phyloP scores from a whole-genome alignment of 2,329 filamentous ascomycete genomes.

The Ploettnerulaceae sp. region DNA sequence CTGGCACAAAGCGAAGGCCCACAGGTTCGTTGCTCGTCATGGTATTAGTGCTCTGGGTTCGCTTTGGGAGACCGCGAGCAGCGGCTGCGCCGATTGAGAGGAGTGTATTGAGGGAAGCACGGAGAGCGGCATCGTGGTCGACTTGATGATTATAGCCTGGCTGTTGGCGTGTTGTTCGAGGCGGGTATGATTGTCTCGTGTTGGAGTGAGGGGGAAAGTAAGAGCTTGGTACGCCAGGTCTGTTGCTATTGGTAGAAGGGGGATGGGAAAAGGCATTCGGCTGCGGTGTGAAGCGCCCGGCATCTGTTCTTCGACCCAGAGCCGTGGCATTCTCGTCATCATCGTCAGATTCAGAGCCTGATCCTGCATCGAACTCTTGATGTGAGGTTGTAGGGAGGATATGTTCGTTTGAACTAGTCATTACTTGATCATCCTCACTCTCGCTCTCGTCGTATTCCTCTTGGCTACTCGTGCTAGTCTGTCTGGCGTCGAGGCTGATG shows the following conservation, averaged over 20 bases:
- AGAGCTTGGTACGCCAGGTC: conserved; percentile 37
- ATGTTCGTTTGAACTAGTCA: conserved; percentile 57
- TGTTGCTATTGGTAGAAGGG: conserved; percentile 46
- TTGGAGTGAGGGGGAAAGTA: conserved; percentile 31
- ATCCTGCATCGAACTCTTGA: conserved; percentile 36
- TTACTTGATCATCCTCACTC: conserved; percentile 71
- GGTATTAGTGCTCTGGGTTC: conserved; percentile 31
- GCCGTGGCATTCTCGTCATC: conserved; percentile 80
- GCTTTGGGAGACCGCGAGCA: conserved; percentile 74
- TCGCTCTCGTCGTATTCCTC: conserved; percentile 94
- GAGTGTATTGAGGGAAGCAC: conserved; percentile 89
- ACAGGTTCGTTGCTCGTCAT: conserved; percentile 36
- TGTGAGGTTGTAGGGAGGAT: conserved; percentile 31
- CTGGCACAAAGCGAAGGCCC: conserved; percentile 54
- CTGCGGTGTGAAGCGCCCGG: conserved; percentile 71
- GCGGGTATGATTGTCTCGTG: conserved; percentile 32
- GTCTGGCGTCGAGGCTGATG: conserved; percentile 37
- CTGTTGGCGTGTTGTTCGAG: conserved; percentile 37
- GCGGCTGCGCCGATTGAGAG: conserved; percentile 93
- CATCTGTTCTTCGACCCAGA: conserved; percentile 49
- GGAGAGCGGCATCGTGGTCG: conserved; percentile 88
- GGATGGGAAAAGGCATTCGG: conserved; percentile 91
- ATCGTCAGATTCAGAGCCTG: conserved; percentile 42
- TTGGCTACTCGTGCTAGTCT: conserved; percentile 65
- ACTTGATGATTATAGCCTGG: conserved; percentile 64